Conservation (phyloP, 345 rosid genomes). For the Pistacia atlantica region DNA sequence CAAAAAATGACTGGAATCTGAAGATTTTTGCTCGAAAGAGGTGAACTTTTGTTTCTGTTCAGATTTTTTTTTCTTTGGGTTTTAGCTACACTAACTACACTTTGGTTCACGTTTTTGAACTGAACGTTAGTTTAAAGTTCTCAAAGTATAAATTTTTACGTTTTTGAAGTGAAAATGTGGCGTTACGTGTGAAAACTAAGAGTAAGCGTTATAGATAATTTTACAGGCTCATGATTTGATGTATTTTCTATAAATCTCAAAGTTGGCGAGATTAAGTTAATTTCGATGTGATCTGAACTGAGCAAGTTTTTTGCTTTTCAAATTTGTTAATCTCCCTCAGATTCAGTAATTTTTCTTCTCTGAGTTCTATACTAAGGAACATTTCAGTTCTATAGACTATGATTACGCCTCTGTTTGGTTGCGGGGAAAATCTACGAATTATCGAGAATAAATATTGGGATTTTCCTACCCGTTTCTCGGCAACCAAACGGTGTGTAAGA, state of each 20-base stretch:
- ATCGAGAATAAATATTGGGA: too few relatives aligned
- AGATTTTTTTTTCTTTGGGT: background rate
- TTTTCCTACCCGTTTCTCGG: constrained; percentile 5
- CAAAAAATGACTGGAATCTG: constrained; percentile 2
- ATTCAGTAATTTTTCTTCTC: background rate
- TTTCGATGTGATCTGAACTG: background rate
- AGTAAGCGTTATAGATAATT: background rate
- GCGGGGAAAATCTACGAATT: constrained; percentile 25
- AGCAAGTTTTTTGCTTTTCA: background rate
- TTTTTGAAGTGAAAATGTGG: background rate
- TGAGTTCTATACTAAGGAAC: background rate
- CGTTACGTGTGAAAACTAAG: background rate
- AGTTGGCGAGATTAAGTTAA: background rate
- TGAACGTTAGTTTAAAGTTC: background rate
- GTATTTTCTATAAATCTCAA: background rate
- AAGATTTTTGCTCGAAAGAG: background rate
- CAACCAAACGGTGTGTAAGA: background rate
- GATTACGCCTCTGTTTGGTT: constrained; percentile 17
- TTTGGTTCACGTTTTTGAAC: background rate
- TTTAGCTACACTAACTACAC: background rate
- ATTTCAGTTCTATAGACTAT: background rate
- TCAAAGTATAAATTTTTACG: background rate
- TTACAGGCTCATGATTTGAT: background rate
- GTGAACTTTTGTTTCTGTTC: constrained; percentile 2
- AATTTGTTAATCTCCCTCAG: background rate